A percentile compares a stretch with the other conserved stretches of the same genome.
Conservation (phyloP, 441 rosid genomes). For the California macrophylla region DNA sequence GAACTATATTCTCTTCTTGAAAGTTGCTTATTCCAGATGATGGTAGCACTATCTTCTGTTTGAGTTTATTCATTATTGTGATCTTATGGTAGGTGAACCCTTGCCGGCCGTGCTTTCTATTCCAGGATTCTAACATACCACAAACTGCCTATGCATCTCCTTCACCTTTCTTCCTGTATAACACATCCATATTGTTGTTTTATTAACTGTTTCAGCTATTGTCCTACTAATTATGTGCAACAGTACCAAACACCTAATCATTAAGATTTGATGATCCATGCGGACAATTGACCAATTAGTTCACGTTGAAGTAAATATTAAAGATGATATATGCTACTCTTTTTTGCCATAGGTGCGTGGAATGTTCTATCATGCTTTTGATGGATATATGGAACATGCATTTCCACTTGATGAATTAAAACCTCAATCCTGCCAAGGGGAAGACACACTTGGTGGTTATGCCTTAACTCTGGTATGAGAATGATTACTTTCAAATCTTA, state of each 20-base stretch:
- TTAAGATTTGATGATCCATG: background rate
- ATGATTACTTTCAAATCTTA: background rate
- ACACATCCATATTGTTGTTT: background rate
- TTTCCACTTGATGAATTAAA: slow-evolving; percentile 89
- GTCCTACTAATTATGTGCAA: background rate
- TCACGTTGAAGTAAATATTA: background rate
- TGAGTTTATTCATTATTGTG: background rate
- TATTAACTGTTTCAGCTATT: background rate
- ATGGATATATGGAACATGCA: slow-evolving; percentile 93
- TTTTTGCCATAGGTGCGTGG: slow-evolving; percentile 56
- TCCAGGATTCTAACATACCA: background rate
- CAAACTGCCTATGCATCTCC: background rate
- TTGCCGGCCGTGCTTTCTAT: background rate
- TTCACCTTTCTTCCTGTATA: background rate
- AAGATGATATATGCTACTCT: slow-evolving; percentile 1
- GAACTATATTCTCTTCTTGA: background rate
- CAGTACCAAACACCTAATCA: background rate
- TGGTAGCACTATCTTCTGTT: background rate
- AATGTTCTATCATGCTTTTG: slow-evolving; percentile 95
- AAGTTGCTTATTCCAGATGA: background rate
- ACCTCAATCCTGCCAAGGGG: slow-evolving; percentile 83
- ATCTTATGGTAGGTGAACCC: background rate
- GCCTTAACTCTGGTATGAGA: slow-evolving; percentile 73
- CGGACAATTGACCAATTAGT: background rate
- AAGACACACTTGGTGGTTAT: slow-evolving; percentile 90